A percentile compares a stretch with the other conserved stretches of the same genome.
phyloP scores from a whole-genome alignment of 2,329 filamentous ascomycete species.

The Nemania bipapillata region DNA sequence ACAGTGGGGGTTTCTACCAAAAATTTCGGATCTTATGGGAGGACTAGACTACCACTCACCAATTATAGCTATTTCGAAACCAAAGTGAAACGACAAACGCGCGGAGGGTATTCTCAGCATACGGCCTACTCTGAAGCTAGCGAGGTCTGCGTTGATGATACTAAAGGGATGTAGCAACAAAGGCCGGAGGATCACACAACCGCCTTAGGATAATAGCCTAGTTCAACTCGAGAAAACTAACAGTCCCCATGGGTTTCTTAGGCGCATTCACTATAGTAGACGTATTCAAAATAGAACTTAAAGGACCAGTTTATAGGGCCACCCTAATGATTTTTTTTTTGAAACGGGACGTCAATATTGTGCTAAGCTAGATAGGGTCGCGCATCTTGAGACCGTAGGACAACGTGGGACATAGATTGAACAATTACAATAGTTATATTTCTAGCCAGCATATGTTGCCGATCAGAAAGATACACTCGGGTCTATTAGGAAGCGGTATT shows the following conservation, averaged over 20 bases:
- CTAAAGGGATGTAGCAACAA: constrained; percentile 8
- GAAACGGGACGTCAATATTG: constrained; percentile 3
- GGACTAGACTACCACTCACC: constrained; percentile 5
- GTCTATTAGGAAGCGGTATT: constrained; percentile 13
- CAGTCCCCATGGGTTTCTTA: constrained; percentile 7
- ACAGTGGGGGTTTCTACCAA: constrained; percentile 16
- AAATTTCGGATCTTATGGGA: constrained; percentile 13
- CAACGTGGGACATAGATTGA: constrained; percentile 13
- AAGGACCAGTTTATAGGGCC: constrained; percentile 11
- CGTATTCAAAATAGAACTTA: constrained; percentile 7
- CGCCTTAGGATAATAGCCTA: constrained; percentile 1
- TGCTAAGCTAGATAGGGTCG: constrained; percentile 33
- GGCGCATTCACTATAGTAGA: constrained; percentile 18
- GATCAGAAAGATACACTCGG: constrained; percentile 7
- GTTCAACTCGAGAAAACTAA: constrained; percentile 18
- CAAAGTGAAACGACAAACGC: constrained; percentile 3
- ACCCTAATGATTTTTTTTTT: constrained; percentile 22
- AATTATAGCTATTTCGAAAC: constrained; percentile 16
- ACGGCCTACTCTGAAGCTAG: constrained; percentile 8
- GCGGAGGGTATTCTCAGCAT: constrained; percentile 4
- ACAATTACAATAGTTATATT: constrained; percentile 1
- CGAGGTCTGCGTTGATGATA: constrained; percentile 16
- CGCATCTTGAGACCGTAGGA: constrained; percentile 24
- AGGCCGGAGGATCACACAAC: background rate
- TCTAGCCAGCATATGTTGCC: background rate